phyloP scores from a whole-genome alignment of 768 basidiomycete genomes.

The Omphalotus guepiniiformis region DNA sequence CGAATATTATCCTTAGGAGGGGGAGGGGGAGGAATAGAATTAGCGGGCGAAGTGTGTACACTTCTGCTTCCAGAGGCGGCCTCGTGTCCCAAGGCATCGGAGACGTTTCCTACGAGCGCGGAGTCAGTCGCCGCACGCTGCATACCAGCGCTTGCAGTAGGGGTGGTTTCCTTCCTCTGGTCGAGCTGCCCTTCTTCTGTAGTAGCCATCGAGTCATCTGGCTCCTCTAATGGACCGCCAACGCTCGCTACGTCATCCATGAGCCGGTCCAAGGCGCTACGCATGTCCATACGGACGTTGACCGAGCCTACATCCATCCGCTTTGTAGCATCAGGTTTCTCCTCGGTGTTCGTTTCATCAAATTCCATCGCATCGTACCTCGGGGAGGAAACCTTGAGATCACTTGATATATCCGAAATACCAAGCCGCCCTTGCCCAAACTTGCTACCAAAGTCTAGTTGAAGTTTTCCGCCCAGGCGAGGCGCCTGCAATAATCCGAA shows the following conservation, averaged over 20 bases:
- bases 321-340: conserved; percentile 5
- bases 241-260: conserved; percentile 65
- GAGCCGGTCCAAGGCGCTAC: conserved; percentile 65
- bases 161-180: conserved; percentile 18
- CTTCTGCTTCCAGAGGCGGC: conserved; percentile 36
- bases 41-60: conserved; percentile 38
- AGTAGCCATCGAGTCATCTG: conserved; percentile 38
- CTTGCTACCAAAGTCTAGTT: conserved; percentile 45
- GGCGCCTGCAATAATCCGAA: conserved; percentile 23
- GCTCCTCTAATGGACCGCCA: conserved; percentile 16
- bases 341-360: background rate
- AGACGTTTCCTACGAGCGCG: conserved; percentile 28
- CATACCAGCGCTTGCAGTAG: conserved; percentile 24
- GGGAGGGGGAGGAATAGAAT: conserved; percentile 39
- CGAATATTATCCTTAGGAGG: conserved; percentile 66
- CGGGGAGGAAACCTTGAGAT: background rate
- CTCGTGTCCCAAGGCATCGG: conserved; percentile 16
- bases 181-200: conserved; percentile 32
- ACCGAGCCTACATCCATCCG: conserved; percentile 44
- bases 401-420: conserved; percentile 2
- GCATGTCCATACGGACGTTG: conserved; percentile 66
- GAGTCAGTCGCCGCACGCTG: conserved; percentile 54
- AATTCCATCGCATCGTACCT: too few relatives aligned
- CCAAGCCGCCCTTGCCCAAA: conserved; percentile 31
- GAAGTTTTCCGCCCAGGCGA: conserved; percentile 22